phyloP scores from a whole-genome alignment of 768 basidiomycete genomes.

The Podaxis sp. region DNA sequence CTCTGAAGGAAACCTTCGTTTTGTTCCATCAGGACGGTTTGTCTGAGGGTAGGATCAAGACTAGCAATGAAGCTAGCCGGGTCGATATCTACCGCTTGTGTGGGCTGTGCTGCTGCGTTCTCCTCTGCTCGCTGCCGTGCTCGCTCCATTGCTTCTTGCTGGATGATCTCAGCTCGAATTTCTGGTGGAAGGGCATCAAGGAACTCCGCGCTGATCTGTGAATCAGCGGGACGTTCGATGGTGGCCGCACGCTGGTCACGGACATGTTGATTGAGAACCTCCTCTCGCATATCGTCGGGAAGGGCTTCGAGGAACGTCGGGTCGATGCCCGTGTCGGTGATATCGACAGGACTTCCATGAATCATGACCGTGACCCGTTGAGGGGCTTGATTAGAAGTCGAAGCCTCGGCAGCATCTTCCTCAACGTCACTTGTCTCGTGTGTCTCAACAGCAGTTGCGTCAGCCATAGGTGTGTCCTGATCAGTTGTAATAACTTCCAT shows the following conservation, averaged over 20 bases:
- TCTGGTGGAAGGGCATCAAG: constrained; percentile 95
- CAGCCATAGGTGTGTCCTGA: constrained; percentile 34
- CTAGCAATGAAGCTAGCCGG: constrained; percentile 90
- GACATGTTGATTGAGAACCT: constrained; percentile 96
- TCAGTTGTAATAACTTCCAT: constrained; percentile 11
- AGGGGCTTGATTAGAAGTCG: constrained; percentile 20
- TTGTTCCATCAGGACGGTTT: constrained; percentile 88
- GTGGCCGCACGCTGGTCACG: constrained; percentile 84
- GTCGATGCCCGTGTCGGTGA: constrained; percentile 98
- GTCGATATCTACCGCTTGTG: constrained; percentile 73
- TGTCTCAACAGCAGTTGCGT: constrained; percentile 20
- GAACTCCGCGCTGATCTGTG: constrained; percentile 93
- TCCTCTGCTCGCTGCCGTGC: constrained; percentile 47
- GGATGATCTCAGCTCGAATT: constrained; percentile 94
- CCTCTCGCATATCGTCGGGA: constrained; percentile 98
- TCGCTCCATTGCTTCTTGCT: constrained; percentile 88
- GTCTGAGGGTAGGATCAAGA: constrained; percentile 84
- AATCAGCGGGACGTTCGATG: constrained; percentile 72
- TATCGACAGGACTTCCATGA: constrained; percentile 91
- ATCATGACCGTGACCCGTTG: constrained; percentile 86
- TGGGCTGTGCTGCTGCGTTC: constrained; percentile 38
- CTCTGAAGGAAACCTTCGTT: constrained; percentile 82
- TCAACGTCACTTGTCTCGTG: constrained; percentile 49
- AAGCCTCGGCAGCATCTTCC: constrained; percentile 36
- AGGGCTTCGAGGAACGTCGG: constrained; percentile 96